These are phyloP conservation scores for Zygoascus sp. DNA, from an alignment of 1,139 yeast genomes.

Conservation along the genomic window DNA sequence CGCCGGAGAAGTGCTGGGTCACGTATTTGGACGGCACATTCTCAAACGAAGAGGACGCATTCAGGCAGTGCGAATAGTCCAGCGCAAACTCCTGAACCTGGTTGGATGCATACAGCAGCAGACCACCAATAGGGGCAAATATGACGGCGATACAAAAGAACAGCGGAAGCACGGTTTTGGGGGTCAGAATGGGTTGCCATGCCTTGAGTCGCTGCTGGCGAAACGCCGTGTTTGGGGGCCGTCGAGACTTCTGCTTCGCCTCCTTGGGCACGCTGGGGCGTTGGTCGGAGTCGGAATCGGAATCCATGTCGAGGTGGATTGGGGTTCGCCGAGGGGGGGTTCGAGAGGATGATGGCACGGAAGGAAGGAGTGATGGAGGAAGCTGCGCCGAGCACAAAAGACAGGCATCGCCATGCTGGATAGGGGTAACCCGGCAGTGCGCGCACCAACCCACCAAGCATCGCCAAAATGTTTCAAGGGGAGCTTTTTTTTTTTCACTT, in stretches of 20 bases:
- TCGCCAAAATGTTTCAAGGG: not conserved
- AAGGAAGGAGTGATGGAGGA: not conserved
- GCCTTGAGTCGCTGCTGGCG: conserved; percentile 46
- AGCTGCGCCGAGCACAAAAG: not conserved
- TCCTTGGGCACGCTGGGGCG: conserved; percentile 18
- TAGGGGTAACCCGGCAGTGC: conserved; percentile 3
- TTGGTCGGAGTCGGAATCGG: conserved; percentile 36
- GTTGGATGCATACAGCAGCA: conserved; percentile 76
- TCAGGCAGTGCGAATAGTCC: conserved; percentile 74
- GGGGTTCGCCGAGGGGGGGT: not conserved
- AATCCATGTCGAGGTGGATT: conserved; percentile 28
- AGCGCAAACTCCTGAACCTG: conserved; percentile 73
- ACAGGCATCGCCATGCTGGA: not conserved
- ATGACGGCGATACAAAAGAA: conserved; percentile 71
- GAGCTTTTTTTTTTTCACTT: not conserved
- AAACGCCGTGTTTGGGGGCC: conserved; percentile 43
- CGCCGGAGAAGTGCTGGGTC: conserved; percentile 46
- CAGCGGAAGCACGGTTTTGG: conserved; percentile 80
- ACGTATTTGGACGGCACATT: conserved; percentile 61
- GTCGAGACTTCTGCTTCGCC: conserved; percentile 34
- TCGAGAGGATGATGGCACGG: not conserved
- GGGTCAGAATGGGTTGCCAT: conserved; percentile 80
- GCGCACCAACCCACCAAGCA: not conserved
- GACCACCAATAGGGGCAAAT: conserved; percentile 89
- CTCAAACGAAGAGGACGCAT: conserved; percentile 52